These are phyloP conservation scores for Pelargonium myrrhifolium DNA, from an alignment of 441 rosid species.

Conservation along the genomic window DNA sequence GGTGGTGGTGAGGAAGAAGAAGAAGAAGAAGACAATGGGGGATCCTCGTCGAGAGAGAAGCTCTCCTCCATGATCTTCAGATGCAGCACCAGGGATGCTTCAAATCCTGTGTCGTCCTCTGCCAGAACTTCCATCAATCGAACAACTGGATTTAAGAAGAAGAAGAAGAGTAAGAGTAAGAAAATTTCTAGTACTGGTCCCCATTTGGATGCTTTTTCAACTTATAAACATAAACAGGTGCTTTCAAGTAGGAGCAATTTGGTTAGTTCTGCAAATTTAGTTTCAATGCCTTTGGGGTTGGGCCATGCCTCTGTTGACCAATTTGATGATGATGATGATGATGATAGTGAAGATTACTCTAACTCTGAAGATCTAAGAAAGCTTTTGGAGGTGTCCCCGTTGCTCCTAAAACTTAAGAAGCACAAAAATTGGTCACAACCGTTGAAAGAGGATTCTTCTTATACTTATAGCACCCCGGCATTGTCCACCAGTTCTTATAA, in stretches of 20 bases:
- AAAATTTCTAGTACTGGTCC: slow-evolving; percentile 4
- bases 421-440: slow-evolving; percentile 65
- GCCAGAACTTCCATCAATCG: slow-evolving; percentile 33
- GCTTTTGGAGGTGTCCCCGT: slow-evolving; percentile 53
- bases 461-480: slow-evolving; percentile 75
- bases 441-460: slow-evolving; percentile 69
- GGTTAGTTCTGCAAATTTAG: slow-evolving; percentile 2
- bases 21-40: slow-evolving; percentile 21
- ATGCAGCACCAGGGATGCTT: slow-evolving; percentile 38
- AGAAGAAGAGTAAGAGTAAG: slow-evolving; percentile 31
- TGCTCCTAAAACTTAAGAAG: slow-evolving; percentile 51
- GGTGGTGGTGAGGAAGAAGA: no score
- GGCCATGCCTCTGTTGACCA: slow-evolving; percentile 23
- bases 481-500: slow-evolving; percentile 74
- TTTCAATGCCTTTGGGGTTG: slow-evolving; percentile 18
- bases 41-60: slow-evolving; percentile 47
- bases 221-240: slow-evolving; percentile 38
- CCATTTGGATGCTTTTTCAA: slow-evolving; percentile 42
- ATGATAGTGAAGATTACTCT: slow-evolving; percentile 56
- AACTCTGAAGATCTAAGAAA: slow-evolving; percentile 58
- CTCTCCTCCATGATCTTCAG: slow-evolving; percentile 46
- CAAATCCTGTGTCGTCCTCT: slow-evolving; percentile 36
- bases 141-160: slow-evolving; percentile 16
- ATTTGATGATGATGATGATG: slow-evolving; percentile 33
- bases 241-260: slow-evolving; percentile 4